phyloP scores from a whole-genome alignment of 2,329 filamentous ascomycete genomes.

The Epichloe brachyelytri region DNA sequence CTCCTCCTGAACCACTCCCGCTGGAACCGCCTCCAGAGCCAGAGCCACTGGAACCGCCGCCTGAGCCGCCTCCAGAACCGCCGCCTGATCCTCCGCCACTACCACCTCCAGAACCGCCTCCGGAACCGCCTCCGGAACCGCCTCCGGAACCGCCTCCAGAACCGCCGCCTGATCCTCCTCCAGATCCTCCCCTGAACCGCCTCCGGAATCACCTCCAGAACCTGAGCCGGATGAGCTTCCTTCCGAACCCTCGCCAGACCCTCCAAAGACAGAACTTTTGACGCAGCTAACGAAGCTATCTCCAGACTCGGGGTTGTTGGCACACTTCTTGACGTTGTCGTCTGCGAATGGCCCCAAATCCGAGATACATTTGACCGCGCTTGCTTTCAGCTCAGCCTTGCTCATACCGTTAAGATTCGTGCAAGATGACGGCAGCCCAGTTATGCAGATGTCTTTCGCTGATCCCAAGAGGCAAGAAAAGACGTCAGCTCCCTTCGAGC shows the following conservation, averaged over 20 bases:
- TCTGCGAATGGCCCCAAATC: slow-evolving; percentile 5
- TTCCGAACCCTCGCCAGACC: neutral
- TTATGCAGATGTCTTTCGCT: slow-evolving; percentile 2
- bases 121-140: neutral
- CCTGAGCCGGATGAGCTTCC: neutral
- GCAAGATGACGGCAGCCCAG: slow-evolving; percentile 5
- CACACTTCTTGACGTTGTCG: neutral
- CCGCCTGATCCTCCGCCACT: no score
- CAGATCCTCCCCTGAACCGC: neutral
- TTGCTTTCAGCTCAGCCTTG: neutral
- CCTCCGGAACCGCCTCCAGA: neutral
- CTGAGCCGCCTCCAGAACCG: no score
- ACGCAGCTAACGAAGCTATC: neutral
- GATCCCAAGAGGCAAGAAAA: slow-evolving; percentile 4
- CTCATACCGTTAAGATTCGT: neutral
- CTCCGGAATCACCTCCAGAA: neutral
- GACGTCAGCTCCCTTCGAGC: neutral
- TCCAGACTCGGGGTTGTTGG: neutral
- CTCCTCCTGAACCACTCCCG: neutral
- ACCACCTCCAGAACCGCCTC: no score
- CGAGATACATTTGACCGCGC: slow-evolving; percentile 1
- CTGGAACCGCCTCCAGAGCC: neutral
- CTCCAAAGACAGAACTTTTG: neutral
- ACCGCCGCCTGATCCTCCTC: neutral
- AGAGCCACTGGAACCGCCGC: neutral